These are phyloP conservation scores for Huntiella decipiens DNA, from an alignment of 2,329 filamentous ascomycete species.

Conservation along the genomic window DNA sequence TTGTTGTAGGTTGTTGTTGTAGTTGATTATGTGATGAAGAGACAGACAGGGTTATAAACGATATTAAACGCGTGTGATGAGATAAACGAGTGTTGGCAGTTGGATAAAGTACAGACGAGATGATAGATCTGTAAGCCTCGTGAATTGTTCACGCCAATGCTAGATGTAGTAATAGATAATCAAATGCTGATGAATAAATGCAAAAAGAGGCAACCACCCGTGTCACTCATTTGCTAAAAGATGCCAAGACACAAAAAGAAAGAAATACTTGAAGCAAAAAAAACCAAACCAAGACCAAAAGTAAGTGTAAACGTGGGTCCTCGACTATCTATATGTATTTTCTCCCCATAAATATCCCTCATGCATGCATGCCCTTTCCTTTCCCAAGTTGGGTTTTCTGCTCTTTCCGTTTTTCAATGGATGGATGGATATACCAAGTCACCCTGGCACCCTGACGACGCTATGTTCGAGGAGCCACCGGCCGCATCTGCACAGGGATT, in stretches of 20 bases:
- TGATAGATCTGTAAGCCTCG: neutral
- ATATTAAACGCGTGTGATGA: neutral
- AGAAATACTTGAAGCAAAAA: neutral
- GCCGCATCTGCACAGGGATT: neutral
- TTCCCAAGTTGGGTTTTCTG: no score
- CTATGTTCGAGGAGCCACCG: neutral
- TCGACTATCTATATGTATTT: no score
- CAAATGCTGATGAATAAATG: neutral
- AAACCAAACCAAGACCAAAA: neutral
- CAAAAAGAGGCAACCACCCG: neutral
- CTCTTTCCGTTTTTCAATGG: no score
- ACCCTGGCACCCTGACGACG: no score
- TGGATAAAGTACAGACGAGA: neutral
- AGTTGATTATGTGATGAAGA: neutral
- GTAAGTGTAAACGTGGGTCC: neutral
- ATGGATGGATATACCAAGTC: no score
- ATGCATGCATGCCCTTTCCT: no score
- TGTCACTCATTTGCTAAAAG: neutral
- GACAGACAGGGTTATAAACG: neutral
- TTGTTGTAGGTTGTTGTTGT: neutral
- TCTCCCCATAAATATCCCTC: no score
- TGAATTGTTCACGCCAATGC: no score
- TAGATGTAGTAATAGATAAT: no score
- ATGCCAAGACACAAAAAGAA: neutral
- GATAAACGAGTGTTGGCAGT: neutral